These are phyloP conservation scores for Neoarthrinium moseri DNA, from an alignment of 2,329 filamentous ascomycete species.

Conservation along the genomic window DNA sequence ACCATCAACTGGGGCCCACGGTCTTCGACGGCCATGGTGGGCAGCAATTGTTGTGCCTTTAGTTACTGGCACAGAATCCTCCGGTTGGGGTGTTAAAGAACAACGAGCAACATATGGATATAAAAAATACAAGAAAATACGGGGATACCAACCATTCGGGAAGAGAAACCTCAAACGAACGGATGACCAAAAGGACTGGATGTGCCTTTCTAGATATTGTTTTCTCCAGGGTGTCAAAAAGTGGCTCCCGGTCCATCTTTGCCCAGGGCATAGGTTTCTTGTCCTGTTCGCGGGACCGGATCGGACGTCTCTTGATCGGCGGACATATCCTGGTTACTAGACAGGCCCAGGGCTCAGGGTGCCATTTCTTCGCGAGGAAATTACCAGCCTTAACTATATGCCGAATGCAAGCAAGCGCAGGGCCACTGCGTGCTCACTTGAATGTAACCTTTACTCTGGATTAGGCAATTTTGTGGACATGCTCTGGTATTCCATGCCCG, in stretches of 20 bases:
- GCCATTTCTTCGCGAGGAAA: background rate
- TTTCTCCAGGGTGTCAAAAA: background rate
- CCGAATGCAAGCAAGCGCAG: conserved; percentile 1
- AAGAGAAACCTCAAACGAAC: background rate
- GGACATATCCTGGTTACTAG: background rate
- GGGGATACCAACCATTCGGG: background rate
- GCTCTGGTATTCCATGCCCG: background rate
- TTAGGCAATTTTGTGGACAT: background rate
- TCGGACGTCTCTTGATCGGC: conserved; percentile 2
- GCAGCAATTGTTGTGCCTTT: background rate
- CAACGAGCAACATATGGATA: conserved; percentile 1
- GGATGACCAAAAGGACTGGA: background rate
- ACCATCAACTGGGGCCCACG: conserved; percentile 9
- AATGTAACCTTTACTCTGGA: background rate
- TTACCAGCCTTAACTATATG: background rate
- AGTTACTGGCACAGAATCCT: background rate
- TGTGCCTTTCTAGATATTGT: background rate
- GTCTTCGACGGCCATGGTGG: conserved; percentile 5
- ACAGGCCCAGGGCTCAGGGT: background rate
- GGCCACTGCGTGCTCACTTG: background rate
- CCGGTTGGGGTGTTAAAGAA: background rate
- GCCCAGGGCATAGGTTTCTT: background rate
- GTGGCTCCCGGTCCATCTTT: background rate
- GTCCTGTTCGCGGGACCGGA: background rate
- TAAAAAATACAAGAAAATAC: background rate